phyloP scores from a whole-genome alignment of 352 stramenopile species.

The Phytophthora fragariaefolia region DNA sequence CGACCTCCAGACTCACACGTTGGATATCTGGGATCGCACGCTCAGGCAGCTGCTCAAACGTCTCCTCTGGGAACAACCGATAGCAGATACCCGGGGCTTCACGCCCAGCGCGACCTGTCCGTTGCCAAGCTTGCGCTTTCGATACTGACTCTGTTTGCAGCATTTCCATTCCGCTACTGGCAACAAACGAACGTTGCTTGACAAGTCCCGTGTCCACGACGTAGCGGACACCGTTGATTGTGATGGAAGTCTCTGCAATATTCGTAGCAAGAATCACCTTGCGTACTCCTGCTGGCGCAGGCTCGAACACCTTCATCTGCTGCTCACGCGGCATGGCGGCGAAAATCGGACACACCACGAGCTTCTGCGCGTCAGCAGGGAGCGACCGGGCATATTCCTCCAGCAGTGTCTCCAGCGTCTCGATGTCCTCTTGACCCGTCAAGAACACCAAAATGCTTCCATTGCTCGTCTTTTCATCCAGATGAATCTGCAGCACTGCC shows the following conservation, averaged over 20 bases:
- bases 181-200: constrained; percentile 90
- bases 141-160: constrained; percentile 88
- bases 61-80: constrained; percentile 85
- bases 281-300: constrained; percentile 71
- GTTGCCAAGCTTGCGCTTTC: constrained; percentile 92
- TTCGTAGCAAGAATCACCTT: constrained; percentile 97
- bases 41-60: constrained; percentile 81
- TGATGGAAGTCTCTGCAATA: constrained; percentile 98
- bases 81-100: constrained; percentile 86
- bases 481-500: constrained; percentile 91
- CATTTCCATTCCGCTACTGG: constrained; percentile 89
- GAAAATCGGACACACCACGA: constrained; percentile 96
- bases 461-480: constrained; percentile 71
- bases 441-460: constrained; percentile 96
- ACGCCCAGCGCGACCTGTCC: constrained; percentile 87
- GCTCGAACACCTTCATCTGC: constrained; percentile 95
- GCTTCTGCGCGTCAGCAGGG: constrained; percentile 71
- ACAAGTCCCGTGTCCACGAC: constrained; percentile 89
- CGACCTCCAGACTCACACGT: constrained; percentile 84
- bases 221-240: constrained; percentile 96
- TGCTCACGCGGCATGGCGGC: constrained; percentile 94
- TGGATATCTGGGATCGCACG: constrained; percentile 86
- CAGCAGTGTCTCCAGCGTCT: constrained; percentile 86
- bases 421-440: constrained; percentile 97
- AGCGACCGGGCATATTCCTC: constrained; percentile 84